Conservation (phyloP, 805 yeast genomes). For the Candida ovalis region DNA sequence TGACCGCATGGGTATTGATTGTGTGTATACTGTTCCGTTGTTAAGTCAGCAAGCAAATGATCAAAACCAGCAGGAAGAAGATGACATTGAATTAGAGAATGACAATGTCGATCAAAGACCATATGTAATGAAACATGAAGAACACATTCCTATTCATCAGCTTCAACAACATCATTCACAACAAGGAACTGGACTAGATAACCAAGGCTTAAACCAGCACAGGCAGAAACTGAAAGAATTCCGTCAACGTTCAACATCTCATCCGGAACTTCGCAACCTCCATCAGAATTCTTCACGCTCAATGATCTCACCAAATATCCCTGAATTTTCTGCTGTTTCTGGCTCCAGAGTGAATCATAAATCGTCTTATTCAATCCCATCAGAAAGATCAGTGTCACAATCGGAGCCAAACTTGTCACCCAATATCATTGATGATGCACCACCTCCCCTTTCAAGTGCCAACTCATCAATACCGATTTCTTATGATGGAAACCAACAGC, state of each 20-base stretch:
- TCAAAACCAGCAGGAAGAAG: background rate
- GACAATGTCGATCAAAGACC: background rate
- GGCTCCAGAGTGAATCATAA: background rate
- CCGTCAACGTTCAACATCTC: background rate
- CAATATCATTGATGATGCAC: conserved; percentile 27
- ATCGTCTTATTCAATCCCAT: background rate
- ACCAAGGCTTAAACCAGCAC: conserved; percentile 11
- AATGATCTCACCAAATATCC: background rate
- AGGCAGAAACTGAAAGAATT: conserved; percentile 3
- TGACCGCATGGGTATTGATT: conserved; percentile 69
- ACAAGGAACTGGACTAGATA: conserved; percentile 16
- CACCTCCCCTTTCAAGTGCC: conserved; percentile 26
- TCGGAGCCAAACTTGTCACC: conserved; percentile 27
- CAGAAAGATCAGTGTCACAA: background rate
- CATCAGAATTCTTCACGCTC: background rate
- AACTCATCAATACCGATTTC: conserved; percentile 13
- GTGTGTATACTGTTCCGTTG: conserved; percentile 47
- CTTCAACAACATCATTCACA: conserved; percentile 17
- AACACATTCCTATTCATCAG: background rate
- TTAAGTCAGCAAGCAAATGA: background rate
- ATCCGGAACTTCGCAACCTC: background rate
- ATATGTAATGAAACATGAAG: background rate
- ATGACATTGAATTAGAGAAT: background rate
- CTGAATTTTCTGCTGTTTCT: conserved; percentile 1
- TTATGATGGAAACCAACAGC: conserved; percentile 28